A percentile compares a stretch with the other conserved stretches of the same genome.
These are phyloP conservation scores for Aspergillus persii DNA, from an alignment of 2,329 filamentous ascomycete genomes.

Conservation along the genomic window DNA sequence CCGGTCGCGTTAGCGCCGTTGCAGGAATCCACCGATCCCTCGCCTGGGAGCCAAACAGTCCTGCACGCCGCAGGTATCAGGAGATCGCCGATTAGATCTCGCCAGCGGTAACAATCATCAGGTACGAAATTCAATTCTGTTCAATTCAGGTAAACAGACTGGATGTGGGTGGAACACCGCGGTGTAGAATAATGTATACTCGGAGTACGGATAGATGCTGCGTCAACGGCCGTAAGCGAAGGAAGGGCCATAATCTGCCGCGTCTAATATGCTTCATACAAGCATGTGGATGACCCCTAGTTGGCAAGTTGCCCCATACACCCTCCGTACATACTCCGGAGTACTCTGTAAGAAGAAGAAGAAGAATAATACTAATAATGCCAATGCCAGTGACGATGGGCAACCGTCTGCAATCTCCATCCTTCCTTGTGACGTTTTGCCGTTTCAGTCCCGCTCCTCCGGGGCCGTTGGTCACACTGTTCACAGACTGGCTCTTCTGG, in stretches of 20 bases:
- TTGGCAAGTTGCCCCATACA: neutral
- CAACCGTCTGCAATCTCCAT: neutral
- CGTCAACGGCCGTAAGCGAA: neutral
- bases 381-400: neutral
- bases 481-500: too few species aligned
- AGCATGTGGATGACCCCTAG: neutral
- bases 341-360: too few species aligned
- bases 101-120: slow-evolving; percentile 3
- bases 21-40: slow-evolving; percentile 4
- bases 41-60: neutral
- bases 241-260: neutral
- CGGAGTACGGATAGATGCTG: neutral
- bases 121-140: neutral
- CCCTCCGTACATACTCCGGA: too few species aligned
- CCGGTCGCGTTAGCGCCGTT: slow-evolving; percentile 1
- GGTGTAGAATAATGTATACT: neutral
- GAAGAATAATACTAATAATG: too few species aligned
- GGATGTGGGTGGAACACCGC: too few species aligned
- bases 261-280: neutral
- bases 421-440: slow-evolving; percentile 10
- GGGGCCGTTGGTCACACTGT: neutral
- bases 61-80: slow-evolving; percentile 1
- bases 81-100: slow-evolving; percentile 15
- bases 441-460: slow-evolving; percentile 15
- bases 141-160: neutral